Percentiles rank a stretch among this genome's conserved stretches.
phyloP scores from a whole-genome alignment of 2,329 filamentous ascomycete species.

The Epichloe sibirici region DNA sequence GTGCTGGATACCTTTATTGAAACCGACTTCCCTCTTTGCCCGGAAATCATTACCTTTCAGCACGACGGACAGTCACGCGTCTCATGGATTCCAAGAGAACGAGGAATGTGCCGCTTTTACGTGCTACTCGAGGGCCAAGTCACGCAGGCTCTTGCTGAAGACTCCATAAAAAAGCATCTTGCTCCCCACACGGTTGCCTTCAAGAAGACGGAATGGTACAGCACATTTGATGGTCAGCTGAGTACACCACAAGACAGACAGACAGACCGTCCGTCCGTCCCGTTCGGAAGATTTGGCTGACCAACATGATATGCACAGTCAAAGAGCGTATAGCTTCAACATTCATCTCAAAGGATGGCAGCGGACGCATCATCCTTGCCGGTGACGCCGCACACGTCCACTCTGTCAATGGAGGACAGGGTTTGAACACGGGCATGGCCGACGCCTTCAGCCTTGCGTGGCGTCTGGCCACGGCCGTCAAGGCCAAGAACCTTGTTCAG shows the following conservation, averaged over 20 bases:
- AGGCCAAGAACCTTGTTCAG: constrained; percentile 11
- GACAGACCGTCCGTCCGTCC: neutral
- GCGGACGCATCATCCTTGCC: constrained; percentile 36
- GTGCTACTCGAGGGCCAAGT: constrained; percentile 34
- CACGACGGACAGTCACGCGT: constrained; percentile 32
- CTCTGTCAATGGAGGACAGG: constrained; percentile 43
- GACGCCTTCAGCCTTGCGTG: constrained; percentile 44
- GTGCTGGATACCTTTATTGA: constrained; percentile 36
- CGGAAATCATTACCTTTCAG: constrained; percentile 36
- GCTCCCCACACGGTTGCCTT: constrained; percentile 31
- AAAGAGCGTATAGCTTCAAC: constrained; percentile 28
- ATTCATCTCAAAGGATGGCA: constrained; percentile 26
- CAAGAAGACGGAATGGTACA: constrained; percentile 34
- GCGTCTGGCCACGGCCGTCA: constrained; percentile 29
- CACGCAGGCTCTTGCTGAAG: constrained; percentile 25
- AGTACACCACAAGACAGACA: constrained; percentile 8
- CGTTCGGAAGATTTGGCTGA: neutral
- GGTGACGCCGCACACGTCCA: constrained; percentile 47
- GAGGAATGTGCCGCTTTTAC: constrained; percentile 35
- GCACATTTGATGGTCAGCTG: constrained; percentile 32
- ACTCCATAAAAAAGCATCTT: constrained; percentile 31
- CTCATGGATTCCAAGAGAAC: constrained; percentile 35
- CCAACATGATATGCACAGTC: constrained; percentile 15
- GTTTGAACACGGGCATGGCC: constrained; percentile 45
- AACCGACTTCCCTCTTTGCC: constrained; percentile 33